A percentile compares a stretch with the other conserved stretches of the same genome.
phyloP scores from a whole-genome alignment of 768 basidiomycete species.

The Kwoniella shandongensis region DNA sequence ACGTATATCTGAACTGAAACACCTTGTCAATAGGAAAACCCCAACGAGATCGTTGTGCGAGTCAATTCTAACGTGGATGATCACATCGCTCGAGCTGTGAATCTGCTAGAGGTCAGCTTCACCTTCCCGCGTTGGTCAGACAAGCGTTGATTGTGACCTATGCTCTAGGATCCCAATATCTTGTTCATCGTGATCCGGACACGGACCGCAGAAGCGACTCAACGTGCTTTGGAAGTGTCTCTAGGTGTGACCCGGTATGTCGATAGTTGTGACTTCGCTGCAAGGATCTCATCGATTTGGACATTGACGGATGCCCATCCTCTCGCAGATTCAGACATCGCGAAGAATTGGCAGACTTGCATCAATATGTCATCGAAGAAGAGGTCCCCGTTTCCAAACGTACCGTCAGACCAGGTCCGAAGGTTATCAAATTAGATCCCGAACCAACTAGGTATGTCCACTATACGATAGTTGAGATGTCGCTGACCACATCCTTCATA shows the following conservation, averaged over 20 bases:
- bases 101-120: conserved; percentile 37
- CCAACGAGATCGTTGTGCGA: conserved; percentile 49
- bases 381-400: conserved; percentile 8
- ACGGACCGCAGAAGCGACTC: conserved; percentile 29
- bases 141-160: not conserved
- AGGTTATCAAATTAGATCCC: conserved; percentile 49
- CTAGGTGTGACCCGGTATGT: conserved; percentile 46
- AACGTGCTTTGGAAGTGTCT: conserved; percentile 47
- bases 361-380: conserved; percentile 52
- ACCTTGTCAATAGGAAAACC: conserved; percentile 21
- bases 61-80: conserved; percentile 32
- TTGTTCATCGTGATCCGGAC: conserved; percentile 51
- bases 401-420: conserved; percentile 30
- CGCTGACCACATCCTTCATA: not conserved
- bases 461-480: not conserved
- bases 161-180: conserved; percentile 36
- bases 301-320: too few relatives aligned
- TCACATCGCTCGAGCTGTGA: conserved; percentile 39
- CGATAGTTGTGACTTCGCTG: not conserved
- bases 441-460: conserved; percentile 20
- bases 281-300: not conserved
- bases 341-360: conserved; percentile 42
- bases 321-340: conserved; percentile 46
- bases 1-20: too few relatives aligned
- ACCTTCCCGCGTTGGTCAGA: not conserved